Evolutionary conservation across 495 filamentous ascomycete genomes (phyloP), one percentile per base, ranked within the genome.

Genomic region (Neurospora intermedia): DNA sequence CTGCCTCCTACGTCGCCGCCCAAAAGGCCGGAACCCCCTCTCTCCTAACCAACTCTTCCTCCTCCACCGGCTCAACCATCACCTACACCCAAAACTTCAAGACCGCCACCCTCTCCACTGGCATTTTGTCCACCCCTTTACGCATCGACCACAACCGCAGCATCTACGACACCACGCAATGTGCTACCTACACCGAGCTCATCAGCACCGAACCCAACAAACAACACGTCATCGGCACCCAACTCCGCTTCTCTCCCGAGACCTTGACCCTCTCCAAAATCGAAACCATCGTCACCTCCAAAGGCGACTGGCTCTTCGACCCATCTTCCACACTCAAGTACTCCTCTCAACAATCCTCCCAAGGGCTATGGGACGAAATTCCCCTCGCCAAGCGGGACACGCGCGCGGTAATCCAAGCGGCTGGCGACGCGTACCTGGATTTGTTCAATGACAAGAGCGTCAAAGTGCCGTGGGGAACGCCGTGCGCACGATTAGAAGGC

Each of bases 141-240:
- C 79, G 77, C 69, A 82, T 87, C 73, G 82, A 82, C 80, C 85
- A 86, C 80, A 83, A 80, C 78, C 82, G 84, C 54, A 82, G 78
- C 76, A 78, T 78, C 70, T 80, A 82, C 77, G 86, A 88, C 80
- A 83, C 82, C 41, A 82, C 79, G 3, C 79, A 81, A 38, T 88
- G 86, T 81, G 85, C 85, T 15, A 85, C 85, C 70, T 88, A 83
- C 82, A 85, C 82, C 48, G 86, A 88, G 74, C 76, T 87, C 70
- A 80, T 87, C 69, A 80, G 82, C 20, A 83, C 85, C 38, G 79
- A 82, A 72, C 62, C 78, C 66, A 43, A 76, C 16, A 78, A 81
- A 69, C 86, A 85, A 4, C 85, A 87, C 75, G 86, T 88, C 38
- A 79, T 87, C 70, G 84, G 83, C 59, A 83, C 81, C 9, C 86